phyloP scores from a whole-genome alignment of 192 early-diverging fungal genomes.

The Backusella sp. region DNA sequence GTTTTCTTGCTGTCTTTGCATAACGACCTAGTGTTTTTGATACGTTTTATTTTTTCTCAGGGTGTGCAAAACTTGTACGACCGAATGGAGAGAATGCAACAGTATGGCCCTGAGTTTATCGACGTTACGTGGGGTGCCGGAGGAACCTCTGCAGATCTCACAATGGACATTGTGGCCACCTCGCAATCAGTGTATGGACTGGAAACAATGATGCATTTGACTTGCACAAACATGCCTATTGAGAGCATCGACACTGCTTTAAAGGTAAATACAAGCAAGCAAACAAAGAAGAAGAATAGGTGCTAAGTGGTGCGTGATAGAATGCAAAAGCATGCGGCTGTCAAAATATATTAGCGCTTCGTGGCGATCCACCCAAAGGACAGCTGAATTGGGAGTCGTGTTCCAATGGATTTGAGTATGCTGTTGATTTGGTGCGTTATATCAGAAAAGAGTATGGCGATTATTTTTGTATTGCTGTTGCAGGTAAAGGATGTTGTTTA shows the following conservation, averaged over 20 bases:
- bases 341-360: slow-evolving; percentile 93
- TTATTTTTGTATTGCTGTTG: slow-evolving; percentile 97
- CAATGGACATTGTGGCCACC: slow-evolving; percentile 79
- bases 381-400: slow-evolving; percentile 75
- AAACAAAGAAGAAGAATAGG: neutral
- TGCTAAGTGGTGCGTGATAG: slow-evolving; percentile 1
- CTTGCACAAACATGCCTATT: slow-evolving; percentile 97
- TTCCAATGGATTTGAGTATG: slow-evolving; percentile 79
- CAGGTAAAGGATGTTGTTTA: slow-evolving; percentile 67
- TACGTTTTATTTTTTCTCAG: slow-evolving; percentile 29
- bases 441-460: slow-evolving; percentile 85
- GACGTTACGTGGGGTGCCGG: slow-evolving; percentile 99
- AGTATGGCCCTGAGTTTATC: slow-evolving; percentile 89
- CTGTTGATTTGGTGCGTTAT: slow-evolving; percentile 87
- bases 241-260: slow-evolving; percentile 85
- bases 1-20: too few species aligned
- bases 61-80: slow-evolving; percentile 92
- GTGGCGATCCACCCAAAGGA: slow-evolving; percentile 91
- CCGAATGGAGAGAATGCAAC: slow-evolving; percentile 92
- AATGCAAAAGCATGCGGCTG: slow-evolving; percentile 85
- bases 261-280: slow-evolving; percentile 32
- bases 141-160: slow-evolving; percentile 86
- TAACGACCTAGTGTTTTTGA: neutral
- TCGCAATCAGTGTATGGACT: slow-evolving; percentile 91
- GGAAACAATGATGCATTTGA: slow-evolving; percentile 95